Evolutionary conservation across 257 asterid species (phyloP), one percentile per base, ranked within the genome.

Genomic region (Jacaranda copaia): DNA sequence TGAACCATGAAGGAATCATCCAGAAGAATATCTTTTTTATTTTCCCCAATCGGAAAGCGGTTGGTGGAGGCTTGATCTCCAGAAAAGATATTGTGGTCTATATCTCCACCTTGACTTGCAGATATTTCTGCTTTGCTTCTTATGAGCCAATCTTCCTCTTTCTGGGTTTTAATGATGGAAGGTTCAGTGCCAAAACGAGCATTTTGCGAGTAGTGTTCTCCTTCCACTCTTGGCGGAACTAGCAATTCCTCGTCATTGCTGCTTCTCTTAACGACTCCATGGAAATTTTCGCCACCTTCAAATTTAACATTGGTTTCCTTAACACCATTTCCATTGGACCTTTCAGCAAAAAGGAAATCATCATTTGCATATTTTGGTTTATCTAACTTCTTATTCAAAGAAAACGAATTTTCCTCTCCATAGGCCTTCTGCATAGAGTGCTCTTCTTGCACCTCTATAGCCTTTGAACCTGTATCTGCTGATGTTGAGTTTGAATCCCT

Each of bases 1-100:
- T 80, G 96, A 83, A 92, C 83, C 92, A 89, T 82, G 84, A 87
- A 84, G 55, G 95, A 90, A 75, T 92, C 97, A 57, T 92, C 97
- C 75, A 81, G 73, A 53, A 81, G 46, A 64, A 85, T 76, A 18
- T 79, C 94, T 72, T 81, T 84, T 53, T 76, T 84, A 63, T 73
- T 82, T 75, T 81, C 89, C 55, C 73, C 73, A 35, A 5, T 69
- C 67, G 46, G 84, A 60, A 65, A 77, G 73, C 46, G 76, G 58
- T 59, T 80, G 79, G 83, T 38, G n/a, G 81, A 80, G 70, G 68
- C 68, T 70, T 86, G 82, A 74, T 83, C 86, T 51, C 81, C 89
- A 61, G 10, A 59, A 77, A 77, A 82, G 52, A 62, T 82, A 75
- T 58, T 45, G 56, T 45, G 78, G 71, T 80, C 82, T 32, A 18